These are phyloP conservation scores for Papiliotrema nemorosa DNA, from an alignment of 1,284 basidiomycete species.

Conservation along the genomic window DNA sequence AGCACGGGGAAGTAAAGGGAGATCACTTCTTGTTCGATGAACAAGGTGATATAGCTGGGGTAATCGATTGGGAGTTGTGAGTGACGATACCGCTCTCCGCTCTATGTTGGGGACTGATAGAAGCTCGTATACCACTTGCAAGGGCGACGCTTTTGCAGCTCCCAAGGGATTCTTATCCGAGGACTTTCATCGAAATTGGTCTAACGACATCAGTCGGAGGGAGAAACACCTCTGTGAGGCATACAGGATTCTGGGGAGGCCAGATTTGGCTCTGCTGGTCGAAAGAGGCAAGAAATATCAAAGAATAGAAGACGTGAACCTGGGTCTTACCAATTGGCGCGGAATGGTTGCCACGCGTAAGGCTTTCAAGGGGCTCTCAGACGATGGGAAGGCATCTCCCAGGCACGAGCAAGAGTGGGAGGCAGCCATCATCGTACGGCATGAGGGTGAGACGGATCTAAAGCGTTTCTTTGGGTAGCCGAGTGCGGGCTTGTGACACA, in stretches of 20 bases:
- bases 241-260: neutral
- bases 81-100: neutral
- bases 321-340: neutral
- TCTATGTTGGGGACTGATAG: neutral
- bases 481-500: no score
- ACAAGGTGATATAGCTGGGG: conserved; percentile 21
- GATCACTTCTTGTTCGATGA: conserved; percentile 38
- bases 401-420: neutral
- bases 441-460: no score
- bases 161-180: neutral
- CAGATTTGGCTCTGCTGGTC: neutral
- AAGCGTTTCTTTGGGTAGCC: no score
- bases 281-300: neutral
- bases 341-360: neutral
- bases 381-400: neutral
- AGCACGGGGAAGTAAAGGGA: conserved; percentile 42
- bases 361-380: neutral
- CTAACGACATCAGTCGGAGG: neutral
- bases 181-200: neutral
- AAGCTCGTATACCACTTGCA: neutral
- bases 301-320: neutral
- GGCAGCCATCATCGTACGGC: neutral
- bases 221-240: neutral
- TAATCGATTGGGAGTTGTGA: conserved; percentile 44
- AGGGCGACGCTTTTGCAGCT: neutral